These are phyloP conservation scores for Lactarius tabidus DNA, from an alignment of 768 basidiomycete species.

Conservation along the genomic window DNA sequence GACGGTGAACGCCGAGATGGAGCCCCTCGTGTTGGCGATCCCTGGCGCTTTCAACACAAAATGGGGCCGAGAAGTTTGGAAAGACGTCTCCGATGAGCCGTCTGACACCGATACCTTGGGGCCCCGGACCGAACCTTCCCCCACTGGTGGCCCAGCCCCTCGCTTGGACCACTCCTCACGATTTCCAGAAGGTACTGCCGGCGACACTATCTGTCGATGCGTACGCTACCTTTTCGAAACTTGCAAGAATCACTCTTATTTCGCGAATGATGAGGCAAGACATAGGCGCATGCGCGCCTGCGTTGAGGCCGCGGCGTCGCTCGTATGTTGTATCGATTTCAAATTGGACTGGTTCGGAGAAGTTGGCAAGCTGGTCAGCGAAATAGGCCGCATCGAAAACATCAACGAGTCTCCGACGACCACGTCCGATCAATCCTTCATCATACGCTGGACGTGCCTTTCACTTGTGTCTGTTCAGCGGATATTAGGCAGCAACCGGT, in stretches of 20 bases:
- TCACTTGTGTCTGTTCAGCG: background rate
- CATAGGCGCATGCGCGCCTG: constrained; percentile 1
- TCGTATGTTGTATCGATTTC: background rate
- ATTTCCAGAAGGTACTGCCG: background rate
- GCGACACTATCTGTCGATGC: background rate
- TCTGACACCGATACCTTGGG: no score
- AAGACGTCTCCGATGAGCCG: background rate
- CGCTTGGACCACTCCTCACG: no score
- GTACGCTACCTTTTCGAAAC: background rate
- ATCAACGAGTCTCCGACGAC: background rate
- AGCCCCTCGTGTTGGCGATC: constrained; percentile 7
- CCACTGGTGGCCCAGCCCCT: no score
- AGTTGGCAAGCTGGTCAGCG: background rate
- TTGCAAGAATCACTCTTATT: background rate
- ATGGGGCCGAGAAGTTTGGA: constrained; percentile 12
- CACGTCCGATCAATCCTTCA: background rate
- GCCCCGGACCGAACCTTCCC: no score
- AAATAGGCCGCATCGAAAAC: background rate
- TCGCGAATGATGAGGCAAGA: background rate
- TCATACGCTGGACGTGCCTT: constrained; percentile 9
- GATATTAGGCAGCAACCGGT: background rate
- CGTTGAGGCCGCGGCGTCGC: background rate
- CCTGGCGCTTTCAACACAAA: constrained; percentile 9
- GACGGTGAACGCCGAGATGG: background rate
- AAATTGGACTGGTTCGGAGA: constrained; percentile 3